Evolutionary conservation across 352 stramenopile genomes (phyloP), one percentile per base, ranked within the genome.

Genomic region (Pythium myriotylum): DNA sequence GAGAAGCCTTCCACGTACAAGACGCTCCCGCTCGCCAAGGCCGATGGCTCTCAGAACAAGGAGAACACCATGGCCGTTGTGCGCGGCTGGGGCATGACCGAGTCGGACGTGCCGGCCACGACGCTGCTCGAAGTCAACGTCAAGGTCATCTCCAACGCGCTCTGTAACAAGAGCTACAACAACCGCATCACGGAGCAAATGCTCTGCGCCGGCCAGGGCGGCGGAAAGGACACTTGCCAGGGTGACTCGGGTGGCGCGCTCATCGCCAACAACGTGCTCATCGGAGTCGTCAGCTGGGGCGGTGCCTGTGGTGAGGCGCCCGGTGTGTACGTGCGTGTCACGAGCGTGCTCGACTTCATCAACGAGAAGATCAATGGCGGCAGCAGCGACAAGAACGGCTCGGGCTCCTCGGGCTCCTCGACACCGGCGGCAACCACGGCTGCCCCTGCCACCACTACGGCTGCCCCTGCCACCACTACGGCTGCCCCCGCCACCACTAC

Each of bases 251-350:
- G 79, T 12, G 79, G 81, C 9, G 76, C 81, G 14, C 68, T 91
- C 9, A 80, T 86, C 24, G 67, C 66, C 1, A 81, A 74, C 55
- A 57, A 83, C 49, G 75, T 72, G 49, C 64, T 88, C 16, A 51
- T 91, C 22, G 81, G 81, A 9, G 54, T 91, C n/a, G 81, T 91
- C 12, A 89, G 77, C 67, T 91, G 79, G 81, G 79, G 77, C 19
- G 77, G 74, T 46, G 72, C 68, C 2, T 89, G 81, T 54, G 81
- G 79, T 22, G 65, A 72, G 19, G 76, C 72, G 8, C 57, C 81
- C 0, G 81, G 79, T 20, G 79, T 91, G 45, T 91, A 89, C 68
- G 67, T 70, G 13, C 77, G 81, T 22, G 60, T 88, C 8, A 71
- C 78, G 2, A 77, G 62, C 51, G 67, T 88, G 46, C 59, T 77